phyloP scores from a whole-genome alignment of 345 rosid species.

The Psidium friedrichsthalianum region DNA sequence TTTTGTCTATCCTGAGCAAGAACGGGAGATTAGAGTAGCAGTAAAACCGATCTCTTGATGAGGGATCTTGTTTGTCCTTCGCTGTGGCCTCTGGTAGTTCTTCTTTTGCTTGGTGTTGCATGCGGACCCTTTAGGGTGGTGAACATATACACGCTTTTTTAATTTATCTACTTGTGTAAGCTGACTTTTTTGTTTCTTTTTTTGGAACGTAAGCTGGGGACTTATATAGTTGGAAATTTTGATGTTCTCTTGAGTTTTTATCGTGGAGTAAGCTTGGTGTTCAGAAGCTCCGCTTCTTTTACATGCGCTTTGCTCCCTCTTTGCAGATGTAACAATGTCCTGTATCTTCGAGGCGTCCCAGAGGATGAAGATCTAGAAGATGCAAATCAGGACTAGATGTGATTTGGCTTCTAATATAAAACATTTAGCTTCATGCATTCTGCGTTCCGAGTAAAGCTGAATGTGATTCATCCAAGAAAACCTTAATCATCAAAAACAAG shows the following conservation, averaged over 20 bases:
- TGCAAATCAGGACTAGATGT: conserved; percentile 45
- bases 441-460: not conserved
- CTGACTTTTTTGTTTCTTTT: too few species aligned
- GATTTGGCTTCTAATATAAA: not conserved
- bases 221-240: not conserved
- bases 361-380: conserved; percentile 91
- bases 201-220: not conserved
- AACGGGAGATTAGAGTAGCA: not conserved
- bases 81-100: not conserved
- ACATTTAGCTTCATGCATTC: not conserved
- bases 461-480: not conserved
- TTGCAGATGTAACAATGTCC: conserved; percentile 85
- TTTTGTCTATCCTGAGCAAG: not conserved
- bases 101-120: not conserved
- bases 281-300: not conserved
- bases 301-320: not conserved
- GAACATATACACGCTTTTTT: not conserved
- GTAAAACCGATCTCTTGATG: not conserved
- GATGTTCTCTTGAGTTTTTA: not conserved
- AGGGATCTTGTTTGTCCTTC: not conserved
- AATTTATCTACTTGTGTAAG: not conserved
- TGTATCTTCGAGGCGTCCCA: conserved; percentile 83
- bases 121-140: not conserved
- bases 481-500: not conserved
- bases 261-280: not conserved